phyloP scores from a whole-genome alignment of 345 rosid species.

The Heritiera littoralis region DNA sequence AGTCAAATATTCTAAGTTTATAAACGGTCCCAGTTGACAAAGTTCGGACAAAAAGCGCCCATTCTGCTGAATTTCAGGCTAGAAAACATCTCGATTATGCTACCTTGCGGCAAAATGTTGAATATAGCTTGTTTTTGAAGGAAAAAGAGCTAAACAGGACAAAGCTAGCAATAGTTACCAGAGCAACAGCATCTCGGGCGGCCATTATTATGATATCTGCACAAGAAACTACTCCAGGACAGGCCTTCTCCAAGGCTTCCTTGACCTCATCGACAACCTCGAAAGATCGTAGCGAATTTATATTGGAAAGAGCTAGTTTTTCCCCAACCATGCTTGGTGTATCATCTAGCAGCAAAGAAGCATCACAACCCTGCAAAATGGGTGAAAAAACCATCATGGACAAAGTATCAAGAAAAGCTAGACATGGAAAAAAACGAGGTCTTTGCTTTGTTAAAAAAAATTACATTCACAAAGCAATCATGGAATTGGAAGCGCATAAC shows the following conservation, averaged over 20 bases:
- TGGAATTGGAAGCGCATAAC: constrained; percentile 98
- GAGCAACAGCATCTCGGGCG: constrained; percentile 81
- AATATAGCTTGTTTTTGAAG: not conserved
- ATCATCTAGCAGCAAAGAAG: constrained; percentile 79
- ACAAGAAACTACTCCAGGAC: constrained; percentile 82
- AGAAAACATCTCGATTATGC: not conserved
- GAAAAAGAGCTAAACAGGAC: not conserved
- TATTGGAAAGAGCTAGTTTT: constrained; percentile 76
- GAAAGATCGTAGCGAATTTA: constrained; percentile 77
- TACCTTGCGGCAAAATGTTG: not conserved
- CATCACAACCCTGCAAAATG: constrained; percentile 72
- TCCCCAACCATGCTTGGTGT: constrained; percentile 80
- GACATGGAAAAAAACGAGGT: not conserved
- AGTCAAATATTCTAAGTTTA: not conserved
- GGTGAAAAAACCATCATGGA: not conserved
- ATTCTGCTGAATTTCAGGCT: constrained; percentile 26
- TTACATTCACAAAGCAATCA: constrained; percentile 92
- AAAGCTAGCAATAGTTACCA: constrained; percentile 42
- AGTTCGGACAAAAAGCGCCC: constrained; percentile 22
- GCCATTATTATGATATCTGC: constrained; percentile 93
- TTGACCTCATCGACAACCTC: constrained; percentile 75
- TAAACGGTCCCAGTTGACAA: constrained; percentile 12
- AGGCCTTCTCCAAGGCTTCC: constrained; percentile 67
- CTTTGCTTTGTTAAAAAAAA: not conserved
- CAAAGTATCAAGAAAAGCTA: not conserved